phyloP scores from a whole-genome alignment of 345 rosid species.

The Noccaea bulbosa region DNA sequence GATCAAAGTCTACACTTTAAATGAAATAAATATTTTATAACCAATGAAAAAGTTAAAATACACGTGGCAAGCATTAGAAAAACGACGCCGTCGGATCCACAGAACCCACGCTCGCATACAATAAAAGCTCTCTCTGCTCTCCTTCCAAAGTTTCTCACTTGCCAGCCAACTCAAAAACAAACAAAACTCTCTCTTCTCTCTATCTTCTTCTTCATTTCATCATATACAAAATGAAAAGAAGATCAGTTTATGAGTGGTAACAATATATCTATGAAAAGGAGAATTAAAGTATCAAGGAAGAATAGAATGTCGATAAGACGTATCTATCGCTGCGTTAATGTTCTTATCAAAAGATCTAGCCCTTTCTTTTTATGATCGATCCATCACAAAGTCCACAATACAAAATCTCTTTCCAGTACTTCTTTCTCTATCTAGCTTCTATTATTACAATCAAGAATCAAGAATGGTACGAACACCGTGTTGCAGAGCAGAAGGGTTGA shows the following conservation, averaged over 20 bases:
- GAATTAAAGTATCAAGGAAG: constrained; percentile 1
- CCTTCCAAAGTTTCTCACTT: constrained; percentile 14
- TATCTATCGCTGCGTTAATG: constrained; percentile 37
- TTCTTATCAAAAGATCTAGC: constrained; percentile 38
- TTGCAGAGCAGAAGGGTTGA: constrained; percentile 45
- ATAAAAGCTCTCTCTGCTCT: constrained; percentile 13
- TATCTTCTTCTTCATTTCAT: not conserved
- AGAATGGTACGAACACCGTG: constrained; percentile 51
- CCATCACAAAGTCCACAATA: not conserved
- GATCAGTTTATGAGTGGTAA: not conserved
- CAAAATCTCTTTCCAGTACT: not conserved
- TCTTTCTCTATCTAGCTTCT: not conserved
- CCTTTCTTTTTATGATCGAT: constrained; percentile 3
- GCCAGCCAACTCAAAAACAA: constrained; percentile 14
- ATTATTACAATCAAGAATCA: constrained; percentile 24
- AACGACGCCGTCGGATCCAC: constrained; percentile 37
- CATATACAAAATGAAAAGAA: constrained; percentile 3
- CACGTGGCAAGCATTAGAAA: constrained; percentile 11
- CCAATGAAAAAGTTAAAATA: not conserved
- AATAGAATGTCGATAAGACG: constrained; percentile 31
- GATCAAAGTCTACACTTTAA: constrained; percentile 12
- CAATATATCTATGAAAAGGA: not conserved
- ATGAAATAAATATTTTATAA: not conserved
- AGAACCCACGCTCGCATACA: constrained; percentile 2
- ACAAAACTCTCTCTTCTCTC: constrained; percentile 16